Percentiles rank a stretch among this genome's conserved stretches.
Conservation (phyloP, 192 early-diverging fungal genomes). For the Entomortierella lignicola region DNA sequence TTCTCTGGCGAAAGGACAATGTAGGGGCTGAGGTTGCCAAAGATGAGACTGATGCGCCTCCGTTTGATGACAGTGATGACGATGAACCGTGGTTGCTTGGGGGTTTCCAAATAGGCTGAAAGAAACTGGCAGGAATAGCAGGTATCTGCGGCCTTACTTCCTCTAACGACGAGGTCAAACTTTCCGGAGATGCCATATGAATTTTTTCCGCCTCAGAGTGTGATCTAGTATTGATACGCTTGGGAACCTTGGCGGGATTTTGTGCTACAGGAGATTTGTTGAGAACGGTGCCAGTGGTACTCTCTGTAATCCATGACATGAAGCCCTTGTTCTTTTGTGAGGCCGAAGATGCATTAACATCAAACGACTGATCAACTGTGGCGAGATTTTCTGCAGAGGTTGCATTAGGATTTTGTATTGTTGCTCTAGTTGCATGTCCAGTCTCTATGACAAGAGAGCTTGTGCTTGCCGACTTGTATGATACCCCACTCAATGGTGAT, state of each 20-base stretch:
- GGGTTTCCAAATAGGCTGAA: conserved; percentile 48
- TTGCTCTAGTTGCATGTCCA: conserved; percentile 20
- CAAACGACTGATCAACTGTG: not conserved
- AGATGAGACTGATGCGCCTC: not conserved
- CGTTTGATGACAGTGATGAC: not conserved
- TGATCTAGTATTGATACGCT: conserved; percentile 29
- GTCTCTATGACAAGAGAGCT: conserved; percentile 43
- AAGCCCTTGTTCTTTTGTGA: conserved; percentile 33
- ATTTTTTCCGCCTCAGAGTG: conserved; percentile 25
- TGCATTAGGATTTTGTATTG: not conserved
- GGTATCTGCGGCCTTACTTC: conserved; percentile 48
- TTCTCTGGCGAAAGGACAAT: conserved; percentile 39
- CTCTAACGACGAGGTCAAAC: conserved; percentile 14
- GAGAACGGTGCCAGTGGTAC: conserved; percentile 40
- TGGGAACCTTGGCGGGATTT: conserved; percentile 44
- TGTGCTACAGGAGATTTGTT: conserved; percentile 41
- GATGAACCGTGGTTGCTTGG: conserved; percentile 12
- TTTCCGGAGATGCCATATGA: conserved; percentile 2
- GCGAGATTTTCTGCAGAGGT: conserved; percentile 36
- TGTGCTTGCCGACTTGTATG: conserved; percentile 49
- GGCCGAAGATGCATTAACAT: not conserved
- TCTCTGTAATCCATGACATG: conserved; percentile 49
- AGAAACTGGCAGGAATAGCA: conserved; percentile 50
- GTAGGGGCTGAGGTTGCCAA: conserved; percentile 38
- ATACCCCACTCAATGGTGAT: conserved; percentile 25